Base-by-base conservation (phyloP, 163 green algal genomes). In the Smithsoniella earleae region DNA sequence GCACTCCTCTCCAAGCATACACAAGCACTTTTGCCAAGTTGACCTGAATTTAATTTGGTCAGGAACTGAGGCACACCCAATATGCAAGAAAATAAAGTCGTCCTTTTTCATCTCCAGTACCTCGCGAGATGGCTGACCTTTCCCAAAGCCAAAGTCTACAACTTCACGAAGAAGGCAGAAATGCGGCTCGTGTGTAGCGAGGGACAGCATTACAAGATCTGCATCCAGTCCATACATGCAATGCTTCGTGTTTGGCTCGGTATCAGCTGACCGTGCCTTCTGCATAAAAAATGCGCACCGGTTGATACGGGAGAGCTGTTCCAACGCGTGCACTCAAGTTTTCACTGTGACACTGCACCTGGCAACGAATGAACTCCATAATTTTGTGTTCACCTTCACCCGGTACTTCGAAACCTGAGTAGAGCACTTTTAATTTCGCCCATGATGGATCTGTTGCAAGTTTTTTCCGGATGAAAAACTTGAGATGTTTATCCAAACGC, bases 191-290 rank as follows among this genome's bases (percentile, higher is more conserved):
- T 99, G 94, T 2, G 94, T 98, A 52, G 91, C 91, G 34, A 99
- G 82, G 20, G 85, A 85, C 31, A 99, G 79, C 91, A 98, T 96
- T 86, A 99, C 98, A 2, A 99, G 86, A 81, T 99, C 93, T 2
- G 93, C 94, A 73, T 99, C 94, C 79, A 98, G 85, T 36, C 94
- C 94, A 78, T 98, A 99, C 75, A 99, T 78, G 77, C 86, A 91
- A 84, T 99, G 94, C 38, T 83, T 73, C 13, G 90, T 92, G 83
- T 97, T 96, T 73, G 93, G 85, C 77, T 86, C 45, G 6, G 25
- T 4, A 16, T 69, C n/a, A 3, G 58, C 22, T 5, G 16, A 8
- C 6, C 34, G 20, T 30, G 43, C 58, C 34, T 69, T 69, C 58
- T 69, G 58, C 58, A 69, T 54, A 20, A 18, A 20, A 54, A n/a